Evolutionary conservation across 768 basidiomycete genomes (phyloP).

Genomic region (Trichaptum fuscoviolaceum): DNA sequence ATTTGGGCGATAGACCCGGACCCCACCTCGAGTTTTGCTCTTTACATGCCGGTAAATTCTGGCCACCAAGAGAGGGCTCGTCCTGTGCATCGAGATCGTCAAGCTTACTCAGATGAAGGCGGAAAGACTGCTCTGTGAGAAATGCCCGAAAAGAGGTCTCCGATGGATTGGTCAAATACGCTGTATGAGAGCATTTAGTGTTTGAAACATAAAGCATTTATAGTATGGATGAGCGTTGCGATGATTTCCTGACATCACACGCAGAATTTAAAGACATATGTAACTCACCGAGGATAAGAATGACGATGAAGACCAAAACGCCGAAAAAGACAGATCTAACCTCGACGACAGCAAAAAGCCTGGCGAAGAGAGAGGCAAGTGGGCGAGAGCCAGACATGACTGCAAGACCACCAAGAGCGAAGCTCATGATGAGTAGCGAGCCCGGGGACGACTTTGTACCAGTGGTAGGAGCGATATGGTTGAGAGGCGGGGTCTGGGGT

Average conservation of each 20-base stretch:
- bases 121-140: constrained; percentile 96
- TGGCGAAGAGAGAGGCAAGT: constrained; percentile 39
- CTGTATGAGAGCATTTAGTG: constrained; percentile 36
- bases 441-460: constrained; percentile 30
- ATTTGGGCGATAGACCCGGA: background rate
- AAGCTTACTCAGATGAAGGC: constrained; percentile 84
- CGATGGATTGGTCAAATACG: constrained; percentile 91
- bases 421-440: constrained; percentile 51
- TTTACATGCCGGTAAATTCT: background rate
- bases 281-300: constrained; percentile 66
- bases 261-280: constrained; percentile 14
- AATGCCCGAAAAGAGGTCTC: constrained; percentile 92
- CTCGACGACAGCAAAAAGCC: constrained; percentile 54
- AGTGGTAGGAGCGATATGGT: constrained; percentile 23
- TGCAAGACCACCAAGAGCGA: constrained; percentile 58
- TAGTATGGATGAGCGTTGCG: constrained; percentile 9
- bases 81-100: constrained; percentile 41
- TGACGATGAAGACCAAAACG: constrained; percentile 61
- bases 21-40: constrained; percentile 3
- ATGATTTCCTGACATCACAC: constrained; percentile 7
- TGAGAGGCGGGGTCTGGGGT: constrained; percentile 18
- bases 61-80: background rate
- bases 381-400: constrained; percentile 53
- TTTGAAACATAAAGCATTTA: constrained; percentile 2
- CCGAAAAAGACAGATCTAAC: constrained; percentile 67